Evolutionary conservation across 768 basidiomycete genomes (phyloP).

Genomic region (Harrya chromipes): DNA sequence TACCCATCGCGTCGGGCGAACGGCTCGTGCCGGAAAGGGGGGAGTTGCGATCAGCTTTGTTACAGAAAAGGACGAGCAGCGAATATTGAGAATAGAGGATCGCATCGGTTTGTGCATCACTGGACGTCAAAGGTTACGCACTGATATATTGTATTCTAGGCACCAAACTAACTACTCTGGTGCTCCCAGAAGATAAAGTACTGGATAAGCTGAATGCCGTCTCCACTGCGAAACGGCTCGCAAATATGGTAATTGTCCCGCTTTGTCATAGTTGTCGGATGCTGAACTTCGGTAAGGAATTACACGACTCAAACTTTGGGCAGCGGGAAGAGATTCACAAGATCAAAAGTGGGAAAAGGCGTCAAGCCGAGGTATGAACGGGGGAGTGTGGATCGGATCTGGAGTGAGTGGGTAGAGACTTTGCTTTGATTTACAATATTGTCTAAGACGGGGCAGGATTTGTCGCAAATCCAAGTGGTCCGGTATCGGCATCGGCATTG

Average conservation of each 20-base stretch:
- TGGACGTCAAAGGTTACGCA: neutral
- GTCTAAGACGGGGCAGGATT: too few species aligned
- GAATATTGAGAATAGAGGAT: conserved; percentile 77
- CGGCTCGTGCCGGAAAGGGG: conserved; percentile 84
- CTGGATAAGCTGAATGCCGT: conserved; percentile 84
- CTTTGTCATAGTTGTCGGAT: neutral
- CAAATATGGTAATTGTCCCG: conserved; percentile 72
- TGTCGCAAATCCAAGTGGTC: too few species aligned
- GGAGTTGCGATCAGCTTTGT: conserved; percentile 94
- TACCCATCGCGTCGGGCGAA: conserved; percentile 92
- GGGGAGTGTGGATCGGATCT: neutral
- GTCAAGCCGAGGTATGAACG: conserved; percentile 3
- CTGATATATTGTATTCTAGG: conserved; percentile 39
- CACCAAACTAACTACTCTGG: conserved; percentile 72
- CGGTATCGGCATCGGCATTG: conserved; percentile 7
- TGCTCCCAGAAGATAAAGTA: conserved; percentile 74
- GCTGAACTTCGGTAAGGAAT: conserved; percentile 47
- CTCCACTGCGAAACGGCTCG: conserved; percentile 89
- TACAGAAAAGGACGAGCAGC: conserved; percentile 88
- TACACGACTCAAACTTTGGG: conserved; percentile 89
- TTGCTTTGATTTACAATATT: neutral
- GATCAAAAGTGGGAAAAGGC: conserved; percentile 45
- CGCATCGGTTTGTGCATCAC: conserved; percentile 66
- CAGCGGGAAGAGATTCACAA: conserved; percentile 81
- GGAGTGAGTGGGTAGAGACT: neutral